These are phyloP conservation scores for Penicillium sp. DNA, from an alignment of 2,329 filamentous ascomycete genomes.

Conservation along the genomic window DNA sequence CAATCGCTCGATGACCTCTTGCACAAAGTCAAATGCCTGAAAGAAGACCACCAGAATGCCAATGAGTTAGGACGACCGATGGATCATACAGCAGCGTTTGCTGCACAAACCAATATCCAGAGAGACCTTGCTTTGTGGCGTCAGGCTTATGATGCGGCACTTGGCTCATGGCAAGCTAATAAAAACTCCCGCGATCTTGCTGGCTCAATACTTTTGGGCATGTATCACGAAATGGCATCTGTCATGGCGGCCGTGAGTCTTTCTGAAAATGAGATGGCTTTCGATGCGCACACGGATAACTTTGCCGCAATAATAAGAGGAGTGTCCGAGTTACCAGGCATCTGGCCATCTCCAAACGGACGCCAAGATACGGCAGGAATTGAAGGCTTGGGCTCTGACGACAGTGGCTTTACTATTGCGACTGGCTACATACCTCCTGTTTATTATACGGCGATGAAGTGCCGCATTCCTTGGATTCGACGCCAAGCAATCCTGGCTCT, in stretches of 20 bases:
- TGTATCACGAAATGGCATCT: slow-evolving; percentile 47
- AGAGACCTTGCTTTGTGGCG: slow-evolving; percentile 20
- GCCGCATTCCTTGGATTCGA: slow-evolving; percentile 32
- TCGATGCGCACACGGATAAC: slow-evolving; percentile 22
- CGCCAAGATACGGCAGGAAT: neutral
- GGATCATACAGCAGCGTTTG: neutral
- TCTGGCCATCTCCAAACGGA: neutral
- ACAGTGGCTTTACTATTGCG: slow-evolving; percentile 26
- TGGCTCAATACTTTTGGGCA: slow-evolving; percentile 33
- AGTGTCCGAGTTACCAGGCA: slow-evolving; percentile 13
- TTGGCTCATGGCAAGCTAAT: slow-evolving; percentile 2
- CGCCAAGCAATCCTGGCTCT: slow-evolving; percentile 23
- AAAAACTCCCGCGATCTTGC: slow-evolving; percentile 9
- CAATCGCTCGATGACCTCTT: slow-evolving; percentile 22
- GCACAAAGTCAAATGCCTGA: slow-evolving; percentile 17
- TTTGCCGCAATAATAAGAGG: slow-evolving; percentile 22
- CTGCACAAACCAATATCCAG: slow-evolving; percentile 1
- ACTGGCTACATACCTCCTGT: slow-evolving; percentile 35
- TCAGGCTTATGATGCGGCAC: slow-evolving; percentile 22
- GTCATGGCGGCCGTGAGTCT: slow-evolving; percentile 42
- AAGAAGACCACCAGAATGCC: slow-evolving; percentile 8
- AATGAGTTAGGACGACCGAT: neutral
- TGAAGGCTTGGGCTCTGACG: neutral
- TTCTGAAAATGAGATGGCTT: slow-evolving; percentile 28
- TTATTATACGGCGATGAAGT: slow-evolving; percentile 36